These are phyloP conservation scores for Pyricularia sp. DNA, from an alignment of 2,329 filamentous ascomycete species.

Conservation along the genomic window DNA sequence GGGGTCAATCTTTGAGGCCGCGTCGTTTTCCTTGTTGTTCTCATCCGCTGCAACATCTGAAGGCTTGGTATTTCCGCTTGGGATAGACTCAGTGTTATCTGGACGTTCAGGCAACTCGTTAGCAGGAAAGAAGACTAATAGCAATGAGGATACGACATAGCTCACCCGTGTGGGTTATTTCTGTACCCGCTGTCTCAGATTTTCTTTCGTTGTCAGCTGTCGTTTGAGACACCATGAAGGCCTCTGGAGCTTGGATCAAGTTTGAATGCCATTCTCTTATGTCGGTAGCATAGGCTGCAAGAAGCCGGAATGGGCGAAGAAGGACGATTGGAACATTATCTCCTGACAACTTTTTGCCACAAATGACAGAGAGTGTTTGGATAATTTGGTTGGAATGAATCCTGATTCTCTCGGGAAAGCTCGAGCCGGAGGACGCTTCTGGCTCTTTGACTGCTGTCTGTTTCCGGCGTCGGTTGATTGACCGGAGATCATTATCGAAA, in stretches of 20 bases:
- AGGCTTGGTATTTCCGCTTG: neutral
- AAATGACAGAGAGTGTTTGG: slow-evolving; percentile 3
- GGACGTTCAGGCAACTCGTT: too few relatives aligned
- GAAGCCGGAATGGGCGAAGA: neutral
- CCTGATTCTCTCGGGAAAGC: slow-evolving; percentile 10
- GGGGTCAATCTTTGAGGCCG: too few relatives aligned
- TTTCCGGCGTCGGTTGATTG: too few relatives aligned
- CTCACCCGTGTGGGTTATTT: too few relatives aligned
- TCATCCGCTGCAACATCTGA: too few relatives aligned
- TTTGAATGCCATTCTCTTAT: neutral
- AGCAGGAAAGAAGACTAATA: too few relatives aligned
- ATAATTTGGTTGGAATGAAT: slow-evolving; percentile 8
- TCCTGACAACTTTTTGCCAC: neutral
- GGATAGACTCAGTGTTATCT: too few relatives aligned
- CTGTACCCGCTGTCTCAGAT: too few relatives aligned
- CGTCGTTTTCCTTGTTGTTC: too few relatives aligned
- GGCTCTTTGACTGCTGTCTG: neutral
- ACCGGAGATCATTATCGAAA: neutral
- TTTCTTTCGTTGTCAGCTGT: too few relatives aligned
- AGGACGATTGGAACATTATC: neutral
- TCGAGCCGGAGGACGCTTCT: neutral
- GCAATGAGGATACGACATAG: too few relatives aligned
- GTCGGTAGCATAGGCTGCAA: neutral
- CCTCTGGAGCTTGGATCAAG: neutral
- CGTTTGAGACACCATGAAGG: too few relatives aligned